These are phyloP conservation scores for Ogataea wickerhamii DNA, from an alignment of 805 yeast species.

Conservation along the genomic window DNA sequence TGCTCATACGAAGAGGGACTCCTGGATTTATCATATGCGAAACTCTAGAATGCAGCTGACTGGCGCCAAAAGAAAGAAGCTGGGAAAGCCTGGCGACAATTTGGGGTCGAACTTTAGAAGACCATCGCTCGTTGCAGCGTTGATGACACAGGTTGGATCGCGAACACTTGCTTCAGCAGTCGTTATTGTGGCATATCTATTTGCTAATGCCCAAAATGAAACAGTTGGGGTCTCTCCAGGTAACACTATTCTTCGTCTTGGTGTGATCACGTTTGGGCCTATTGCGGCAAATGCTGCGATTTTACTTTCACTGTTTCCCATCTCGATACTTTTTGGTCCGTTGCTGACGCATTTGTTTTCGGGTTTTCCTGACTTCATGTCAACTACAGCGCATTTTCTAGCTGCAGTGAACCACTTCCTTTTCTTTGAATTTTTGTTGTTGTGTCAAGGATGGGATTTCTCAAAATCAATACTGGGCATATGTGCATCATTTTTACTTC, in stretches of 20 bases:
- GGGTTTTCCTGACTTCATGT: conserved; percentile 48
- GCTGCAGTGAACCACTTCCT: conserved; percentile 52
- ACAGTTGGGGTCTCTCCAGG: conserved; percentile 33
- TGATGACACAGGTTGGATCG: conserved; percentile 40
- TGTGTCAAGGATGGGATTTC: conserved; percentile 65
- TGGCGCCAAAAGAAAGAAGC: conserved; percentile 48
- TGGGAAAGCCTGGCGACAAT: conserved; percentile 37
- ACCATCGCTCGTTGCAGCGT: conserved; percentile 45
- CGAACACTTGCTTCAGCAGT: conserved; percentile 33
- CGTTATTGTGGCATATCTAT: conserved; percentile 46
- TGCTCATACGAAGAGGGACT: conserved; percentile 30
- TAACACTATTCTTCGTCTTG: conserved; percentile 41
- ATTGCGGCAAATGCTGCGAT: conserved; percentile 40
- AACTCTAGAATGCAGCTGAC: conserved; percentile 50
- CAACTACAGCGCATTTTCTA: conserved; percentile 51
- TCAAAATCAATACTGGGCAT: conserved; percentile 58
- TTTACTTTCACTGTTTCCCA: conserved; percentile 37
- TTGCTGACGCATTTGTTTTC: conserved; percentile 40
- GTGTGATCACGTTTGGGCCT: conserved; percentile 46
- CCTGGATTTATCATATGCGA: conserved; percentile 50
- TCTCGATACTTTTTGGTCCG: conserved; percentile 52
- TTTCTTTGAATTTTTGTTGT: conserved; percentile 61
- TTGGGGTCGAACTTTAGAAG: conserved; percentile 42
- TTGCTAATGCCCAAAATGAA: conserved; percentile 53
- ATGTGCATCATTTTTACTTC: conserved; percentile 52